These are phyloP conservation scores for Tricholoma bakamatsutake DNA, from an alignment of 768 basidiomycete species.

Conservation along the genomic window DNA sequence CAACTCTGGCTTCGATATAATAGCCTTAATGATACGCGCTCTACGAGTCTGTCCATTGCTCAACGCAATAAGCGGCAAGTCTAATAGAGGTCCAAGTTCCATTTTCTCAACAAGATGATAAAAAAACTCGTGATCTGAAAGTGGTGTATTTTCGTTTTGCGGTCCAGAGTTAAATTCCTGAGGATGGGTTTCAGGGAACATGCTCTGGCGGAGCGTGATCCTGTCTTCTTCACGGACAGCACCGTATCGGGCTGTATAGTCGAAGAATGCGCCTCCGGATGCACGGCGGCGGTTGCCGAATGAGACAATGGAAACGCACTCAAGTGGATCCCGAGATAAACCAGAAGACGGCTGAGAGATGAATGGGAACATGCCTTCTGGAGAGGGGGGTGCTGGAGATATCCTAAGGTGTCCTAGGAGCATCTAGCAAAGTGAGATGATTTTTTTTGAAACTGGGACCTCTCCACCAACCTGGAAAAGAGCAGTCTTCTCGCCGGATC, in stretches of 20 bases:
- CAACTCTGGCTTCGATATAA: slow-evolving; percentile 65
- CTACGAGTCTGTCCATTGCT: slow-evolving; percentile 91
- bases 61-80: slow-evolving; percentile 77
- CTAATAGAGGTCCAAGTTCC: slow-evolving; percentile 57
- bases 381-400: slow-evolving; percentile 51
- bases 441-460: not conserved
- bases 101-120: slow-evolving; percentile 50
- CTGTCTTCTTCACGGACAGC: slow-evolving; percentile 82
- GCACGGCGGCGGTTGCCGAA: slow-evolving; percentile 57
- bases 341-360: slow-evolving; percentile 31
- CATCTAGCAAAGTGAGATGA: slow-evolving; percentile 32
- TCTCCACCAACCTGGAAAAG: slow-evolving; percentile 56
- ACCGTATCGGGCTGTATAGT: slow-evolving; percentile 91
- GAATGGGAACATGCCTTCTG: slow-evolving; percentile 76
- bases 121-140: slow-evolving; percentile 32
- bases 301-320: slow-evolving; percentile 51
- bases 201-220: slow-evolving; percentile 65
- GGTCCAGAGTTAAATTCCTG: slow-evolving; percentile 21
- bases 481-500: slow-evolving; percentile 53
- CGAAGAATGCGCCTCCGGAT: slow-evolving; percentile 73
- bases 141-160: slow-evolving; percentile 15
- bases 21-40: slow-evolving; percentile 74
- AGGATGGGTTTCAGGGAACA: slow-evolving; percentile 50
- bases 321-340: slow-evolving; percentile 38
- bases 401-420: slow-evolving; percentile 70